Percentiles rank a stretch among this genome's conserved stretches.
phyloP scores from a whole-genome alignment of 306 rosid species.

The Malus orientalis region DNA sequence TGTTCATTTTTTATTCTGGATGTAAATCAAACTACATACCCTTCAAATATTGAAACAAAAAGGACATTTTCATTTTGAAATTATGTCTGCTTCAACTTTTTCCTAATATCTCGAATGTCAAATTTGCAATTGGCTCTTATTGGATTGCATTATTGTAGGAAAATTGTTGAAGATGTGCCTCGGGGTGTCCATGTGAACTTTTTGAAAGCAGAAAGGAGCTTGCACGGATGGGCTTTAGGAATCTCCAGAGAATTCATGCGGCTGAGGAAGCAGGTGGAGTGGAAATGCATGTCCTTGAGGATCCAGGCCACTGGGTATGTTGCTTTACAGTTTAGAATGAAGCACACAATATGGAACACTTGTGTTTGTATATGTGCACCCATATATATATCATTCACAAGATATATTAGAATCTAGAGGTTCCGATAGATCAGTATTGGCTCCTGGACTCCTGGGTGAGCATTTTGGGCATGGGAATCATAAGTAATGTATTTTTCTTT shows the following conservation, averaged over 20 bases:
- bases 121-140: not conserved
- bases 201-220: conserved; percentile 96
- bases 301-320: conserved; percentile 97
- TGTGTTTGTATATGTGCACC: no score
- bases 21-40: not conserved
- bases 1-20: not conserved
- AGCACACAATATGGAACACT: not conserved
- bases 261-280: conserved; percentile 95
- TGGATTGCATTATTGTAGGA: conserved; percentile 31
- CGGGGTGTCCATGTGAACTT: conserved; percentile 91
- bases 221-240: conserved; percentile 96
- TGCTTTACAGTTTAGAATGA: not conserved
- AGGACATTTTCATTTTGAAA: not conserved
- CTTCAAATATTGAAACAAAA: not conserved
- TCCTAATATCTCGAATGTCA: not conserved
- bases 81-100: not conserved
- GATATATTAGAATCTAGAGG: no score
- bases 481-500: no score
- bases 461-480: no score
- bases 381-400: no score
- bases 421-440: no score
- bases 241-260: conserved; percentile 81
- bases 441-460: no score
- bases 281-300: conserved; percentile 97
- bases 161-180: conserved; percentile 92